Percentiles rank a stretch among this genome's conserved stretches.
Conservation (phyloP, 2,329 filamentous ascomycete genomes). For the Talaromyces atroroseus region DNA sequence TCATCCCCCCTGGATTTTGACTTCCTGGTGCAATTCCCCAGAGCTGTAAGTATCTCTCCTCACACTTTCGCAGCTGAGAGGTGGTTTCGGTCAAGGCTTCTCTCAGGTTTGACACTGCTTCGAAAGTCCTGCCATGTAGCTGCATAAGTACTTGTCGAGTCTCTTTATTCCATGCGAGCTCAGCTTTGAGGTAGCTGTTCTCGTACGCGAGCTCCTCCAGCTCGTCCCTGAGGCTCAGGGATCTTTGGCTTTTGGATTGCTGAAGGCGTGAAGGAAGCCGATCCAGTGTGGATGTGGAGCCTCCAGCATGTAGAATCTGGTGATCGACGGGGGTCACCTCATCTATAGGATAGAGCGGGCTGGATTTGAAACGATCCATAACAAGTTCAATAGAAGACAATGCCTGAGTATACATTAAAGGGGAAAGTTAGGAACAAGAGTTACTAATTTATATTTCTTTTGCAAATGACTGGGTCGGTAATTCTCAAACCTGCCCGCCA, state of each 20-base stretch:
- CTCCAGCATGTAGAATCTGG: not conserved
- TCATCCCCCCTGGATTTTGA: not conserved
- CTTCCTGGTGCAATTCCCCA: not conserved
- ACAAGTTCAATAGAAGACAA: not conserved
- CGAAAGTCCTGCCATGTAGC: not conserved
- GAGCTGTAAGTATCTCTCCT: not conserved
- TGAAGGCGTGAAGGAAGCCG: conserved; percentile 3
- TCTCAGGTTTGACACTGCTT: not conserved
- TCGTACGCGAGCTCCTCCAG: conserved; percentile 4
- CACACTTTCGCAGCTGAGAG: not conserved
- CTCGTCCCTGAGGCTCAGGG: not conserved
- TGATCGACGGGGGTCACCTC: conserved; percentile 2
- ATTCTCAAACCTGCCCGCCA: not conserved
- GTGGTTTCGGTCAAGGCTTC: not conserved
- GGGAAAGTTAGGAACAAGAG: not conserved
- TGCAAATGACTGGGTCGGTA: not conserved
- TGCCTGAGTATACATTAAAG: not conserved
- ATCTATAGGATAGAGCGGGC: not conserved
- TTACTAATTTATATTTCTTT: not conserved
- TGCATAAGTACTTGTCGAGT: not conserved
- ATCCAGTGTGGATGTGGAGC: not conserved
- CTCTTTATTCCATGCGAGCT: conserved; percentile 5
- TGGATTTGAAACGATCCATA: not conserved
- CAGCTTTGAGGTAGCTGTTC: conserved; percentile 6
- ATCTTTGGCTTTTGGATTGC: conserved; percentile 1